A percentile compares a stretch with the other conserved stretches of the same genome.
Evolutionary conservation across 2,329 filamentous ascomycete genomes (phyloP).

Genomic region (Pseudogymnoascus sp.): DNA sequence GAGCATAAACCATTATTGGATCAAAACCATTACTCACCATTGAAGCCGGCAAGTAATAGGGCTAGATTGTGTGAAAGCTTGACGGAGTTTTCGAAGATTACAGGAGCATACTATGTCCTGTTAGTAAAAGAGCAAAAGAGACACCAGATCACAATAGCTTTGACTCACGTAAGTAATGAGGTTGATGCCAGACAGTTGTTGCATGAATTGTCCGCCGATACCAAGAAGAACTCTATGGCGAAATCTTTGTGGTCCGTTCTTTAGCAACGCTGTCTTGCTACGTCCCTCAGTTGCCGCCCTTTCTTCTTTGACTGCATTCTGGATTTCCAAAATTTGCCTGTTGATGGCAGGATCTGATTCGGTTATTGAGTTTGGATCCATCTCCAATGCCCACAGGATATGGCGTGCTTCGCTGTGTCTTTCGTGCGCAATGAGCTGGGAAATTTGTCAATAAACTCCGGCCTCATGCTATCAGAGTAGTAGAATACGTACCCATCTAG

Average conservation of each 20-base stretch:
- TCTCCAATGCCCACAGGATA: slow-evolving; percentile 31
- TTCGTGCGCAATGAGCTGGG: slow-evolving; percentile 26
- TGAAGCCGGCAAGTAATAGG: slow-evolving; percentile 47
- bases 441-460: background rate
- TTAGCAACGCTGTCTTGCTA: slow-evolving; percentile 34
- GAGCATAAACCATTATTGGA: background rate
- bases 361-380: slow-evolving; percentile 29
- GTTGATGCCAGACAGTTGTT: slow-evolving; percentile 34
- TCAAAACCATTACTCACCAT: slow-evolving; percentile 19
- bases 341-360: slow-evolving; percentile 19
- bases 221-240: slow-evolving; percentile 37
- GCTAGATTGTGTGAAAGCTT: slow-evolving; percentile 41
- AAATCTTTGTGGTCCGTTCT: slow-evolving; percentile 39
- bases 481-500: slow-evolving; percentile 29
- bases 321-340: slow-evolving; percentile 34
- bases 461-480: background rate
- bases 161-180: slow-evolving; percentile 26
- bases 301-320: slow-evolving; percentile 37
- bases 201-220: slow-evolving; percentile 42
- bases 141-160: background rate
- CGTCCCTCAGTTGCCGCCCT: slow-evolving; percentile 32
- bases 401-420: slow-evolving; percentile 26
- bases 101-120: slow-evolving; percentile 34
- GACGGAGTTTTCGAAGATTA: slow-evolving; percentile 43
- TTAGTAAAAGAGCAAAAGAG: background rate